phyloP scores from a whole-genome alignment of 441 rosid species.

The Oxalis stricta region DNA sequence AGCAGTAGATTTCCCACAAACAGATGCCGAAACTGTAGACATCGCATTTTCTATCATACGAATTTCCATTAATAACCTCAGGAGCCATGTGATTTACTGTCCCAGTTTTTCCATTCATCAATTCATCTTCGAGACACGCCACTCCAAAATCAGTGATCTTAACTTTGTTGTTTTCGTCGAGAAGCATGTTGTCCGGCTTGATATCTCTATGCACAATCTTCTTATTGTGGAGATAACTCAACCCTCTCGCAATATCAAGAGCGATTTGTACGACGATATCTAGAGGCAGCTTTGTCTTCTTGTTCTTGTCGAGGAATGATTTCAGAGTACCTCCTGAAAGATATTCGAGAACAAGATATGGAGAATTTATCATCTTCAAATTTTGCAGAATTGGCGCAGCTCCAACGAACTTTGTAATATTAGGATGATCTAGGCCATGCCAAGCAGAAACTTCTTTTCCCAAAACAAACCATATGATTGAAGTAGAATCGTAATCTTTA shows the following conservation, averaged over 20 bases:
- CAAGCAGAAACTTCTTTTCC: slow-evolving; percentile 18
- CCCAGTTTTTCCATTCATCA: slow-evolving; percentile 2
- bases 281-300: slow-evolving; percentile 1
- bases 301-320: slow-evolving; percentile 4
- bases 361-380: neutral
- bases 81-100: slow-evolving; percentile 18
- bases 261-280: slow-evolving; percentile 4
- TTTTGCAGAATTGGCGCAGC: slow-evolving; percentile 3
- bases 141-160: slow-evolving; percentile 12
- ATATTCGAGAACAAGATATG: slow-evolving; percentile 8
- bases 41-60: too few relatives aligned
- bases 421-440: slow-evolving; percentile 18
- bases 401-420: slow-evolving; percentile 21
- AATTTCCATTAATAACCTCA: too few relatives aligned
- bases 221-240: slow-evolving; percentile 11
- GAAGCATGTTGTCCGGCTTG: slow-evolving; percentile 11
- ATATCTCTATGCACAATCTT: slow-evolving; percentile 12
- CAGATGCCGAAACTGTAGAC: too few relatives aligned
- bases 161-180: neutral
- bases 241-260: slow-evolving; percentile 10
- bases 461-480: slow-evolving; percentile 6
- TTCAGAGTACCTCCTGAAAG: slow-evolving; percentile 12
- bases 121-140: slow-evolving; percentile 1
- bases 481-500: neutral
- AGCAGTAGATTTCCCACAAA: too few relatives aligned